Conservation (phyloP, 1,139 yeast species). For the Debaryomyces fabryi region DNA sequence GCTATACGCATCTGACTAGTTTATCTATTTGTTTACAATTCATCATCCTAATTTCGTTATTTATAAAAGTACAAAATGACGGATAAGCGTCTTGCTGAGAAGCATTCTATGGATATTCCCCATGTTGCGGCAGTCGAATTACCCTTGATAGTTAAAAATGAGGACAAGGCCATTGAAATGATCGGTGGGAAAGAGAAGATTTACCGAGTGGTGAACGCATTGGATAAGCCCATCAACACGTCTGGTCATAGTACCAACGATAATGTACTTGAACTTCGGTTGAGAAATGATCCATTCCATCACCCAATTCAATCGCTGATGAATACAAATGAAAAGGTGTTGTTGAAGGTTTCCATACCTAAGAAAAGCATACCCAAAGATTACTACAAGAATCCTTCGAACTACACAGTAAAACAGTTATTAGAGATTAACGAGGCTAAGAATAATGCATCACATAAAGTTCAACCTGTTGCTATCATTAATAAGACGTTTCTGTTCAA, state of each 20-base stretch:
- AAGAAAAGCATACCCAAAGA: slow-evolving; percentile 48
- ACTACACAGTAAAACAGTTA: slow-evolving; percentile 56
- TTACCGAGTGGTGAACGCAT: slow-evolving; percentile 37
- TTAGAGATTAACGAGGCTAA: slow-evolving; percentile 28
- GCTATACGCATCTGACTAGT: background rate
- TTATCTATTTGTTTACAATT: background rate
- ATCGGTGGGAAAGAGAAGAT: slow-evolving; percentile 71
- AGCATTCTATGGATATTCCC: slow-evolving; percentile 71
- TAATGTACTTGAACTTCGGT: slow-evolving; percentile 58
- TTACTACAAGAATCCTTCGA: slow-evolving; percentile 39
- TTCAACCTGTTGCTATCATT: slow-evolving; percentile 68
- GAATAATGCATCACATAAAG: slow-evolving; percentile 34
- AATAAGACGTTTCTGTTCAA: slow-evolving; percentile 77
- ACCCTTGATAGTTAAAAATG: slow-evolving; percentile 71
- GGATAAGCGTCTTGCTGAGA: slow-evolving; percentile 38
- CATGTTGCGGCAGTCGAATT: slow-evolving; percentile 76
- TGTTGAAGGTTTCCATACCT: slow-evolving; percentile 73
- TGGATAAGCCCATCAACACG: slow-evolving; percentile 17
- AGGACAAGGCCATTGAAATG: slow-evolving; percentile 65
- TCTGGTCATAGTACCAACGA: slow-evolving; percentile 20
- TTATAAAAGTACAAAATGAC: background rate
- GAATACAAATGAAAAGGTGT: slow-evolving; percentile 59
- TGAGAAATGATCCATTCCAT: slow-evolving; percentile 73
- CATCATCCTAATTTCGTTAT: background rate
- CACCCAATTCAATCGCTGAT: slow-evolving; percentile 73